Evolutionary conservation across 2,329 filamentous ascomycete species (phyloP).

Genomic region (Diaporthe nobilis): DNA sequence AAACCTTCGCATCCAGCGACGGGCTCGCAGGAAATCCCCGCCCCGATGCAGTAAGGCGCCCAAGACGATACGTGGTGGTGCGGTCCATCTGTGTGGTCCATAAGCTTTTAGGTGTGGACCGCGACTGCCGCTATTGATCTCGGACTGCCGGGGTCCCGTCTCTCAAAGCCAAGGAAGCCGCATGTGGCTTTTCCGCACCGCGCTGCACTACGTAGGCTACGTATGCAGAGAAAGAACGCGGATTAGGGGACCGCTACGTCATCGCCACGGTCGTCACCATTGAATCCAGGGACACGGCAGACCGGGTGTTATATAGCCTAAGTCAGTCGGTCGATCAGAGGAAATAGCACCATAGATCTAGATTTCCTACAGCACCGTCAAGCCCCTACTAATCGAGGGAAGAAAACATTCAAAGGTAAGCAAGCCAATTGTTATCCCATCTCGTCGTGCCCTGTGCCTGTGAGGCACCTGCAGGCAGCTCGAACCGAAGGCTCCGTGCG

Average conservation of each 20-base stretch:
- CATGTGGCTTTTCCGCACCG: slow-evolving; percentile 22
- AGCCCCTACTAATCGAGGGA: background rate
- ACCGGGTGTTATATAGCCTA: background rate
- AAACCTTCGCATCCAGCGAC: background rate
- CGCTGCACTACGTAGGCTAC: background rate
- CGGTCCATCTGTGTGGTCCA: background rate
- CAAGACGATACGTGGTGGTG: slow-evolving; percentile 7
- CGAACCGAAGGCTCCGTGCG: slow-evolving; percentile 28
- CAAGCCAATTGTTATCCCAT: background rate
- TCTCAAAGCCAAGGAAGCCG: slow-evolving; percentile 15
- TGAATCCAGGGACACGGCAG: background rate
- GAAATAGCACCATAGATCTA: background rate
- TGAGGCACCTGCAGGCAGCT: slow-evolving; percentile 6
- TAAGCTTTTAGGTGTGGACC: slow-evolving; percentile 12
- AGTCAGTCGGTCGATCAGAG: background rate
- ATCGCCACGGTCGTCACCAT: slow-evolving; percentile 17
- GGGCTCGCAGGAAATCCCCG: background rate
- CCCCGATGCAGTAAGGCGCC: slow-evolving; percentile 15
- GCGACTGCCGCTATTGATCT: slow-evolving; percentile 9
- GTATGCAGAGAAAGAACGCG: slow-evolving; percentile 4
- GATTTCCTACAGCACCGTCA: background rate
- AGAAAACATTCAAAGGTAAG: slow-evolving; percentile 5
- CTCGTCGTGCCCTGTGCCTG: background rate
- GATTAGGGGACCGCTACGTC: slow-evolving; percentile 26
- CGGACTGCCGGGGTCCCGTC: background rate